phyloP scores from a whole-genome alignment of 1,139 yeast genomes.

The Yamadazyma jaroonii region DNA sequence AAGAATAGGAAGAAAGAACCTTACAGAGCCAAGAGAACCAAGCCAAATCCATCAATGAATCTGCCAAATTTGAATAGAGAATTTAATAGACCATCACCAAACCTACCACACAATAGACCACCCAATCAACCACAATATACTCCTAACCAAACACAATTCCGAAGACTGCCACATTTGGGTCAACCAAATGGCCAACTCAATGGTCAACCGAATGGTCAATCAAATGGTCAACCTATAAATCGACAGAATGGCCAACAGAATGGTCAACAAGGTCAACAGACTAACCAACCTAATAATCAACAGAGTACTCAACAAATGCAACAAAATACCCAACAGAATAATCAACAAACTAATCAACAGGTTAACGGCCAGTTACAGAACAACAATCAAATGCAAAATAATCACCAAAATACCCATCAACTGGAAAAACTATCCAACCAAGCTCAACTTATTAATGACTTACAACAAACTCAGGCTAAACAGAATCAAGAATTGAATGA shows the following conservation, averaged over 20 bases:
- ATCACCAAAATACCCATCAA: background rate
- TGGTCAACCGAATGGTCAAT: background rate
- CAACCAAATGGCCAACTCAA: background rate
- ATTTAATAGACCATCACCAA: too few relatives aligned
- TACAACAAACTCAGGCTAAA: slow-evolving; percentile 10
- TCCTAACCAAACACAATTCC: too few relatives aligned
- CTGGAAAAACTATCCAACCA: background rate
- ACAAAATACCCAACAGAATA: background rate
- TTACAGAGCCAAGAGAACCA: background rate
- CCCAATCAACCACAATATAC: too few relatives aligned
- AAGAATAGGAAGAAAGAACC: slow-evolving; percentile 1
- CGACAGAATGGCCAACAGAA: background rate
- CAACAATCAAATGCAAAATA: background rate
- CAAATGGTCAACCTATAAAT: too few relatives aligned
- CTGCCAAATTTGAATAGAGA: too few relatives aligned
- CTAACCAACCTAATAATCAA: too few relatives aligned
- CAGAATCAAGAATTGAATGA: slow-evolving; percentile 14
- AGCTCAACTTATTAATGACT: too few relatives aligned
- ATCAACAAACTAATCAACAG: background rate
- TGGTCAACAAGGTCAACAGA: background rate
- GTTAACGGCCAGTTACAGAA: too few relatives aligned
- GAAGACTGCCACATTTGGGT: background rate
- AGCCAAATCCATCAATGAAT: background rate
- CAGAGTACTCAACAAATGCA: background rate
- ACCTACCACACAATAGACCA: too few relatives aligned